Percentiles rank a stretch among this genome's conserved stretches.
Conservation (phyloP, 441 rosid species). For the Aleurites moluccanus region DNA sequence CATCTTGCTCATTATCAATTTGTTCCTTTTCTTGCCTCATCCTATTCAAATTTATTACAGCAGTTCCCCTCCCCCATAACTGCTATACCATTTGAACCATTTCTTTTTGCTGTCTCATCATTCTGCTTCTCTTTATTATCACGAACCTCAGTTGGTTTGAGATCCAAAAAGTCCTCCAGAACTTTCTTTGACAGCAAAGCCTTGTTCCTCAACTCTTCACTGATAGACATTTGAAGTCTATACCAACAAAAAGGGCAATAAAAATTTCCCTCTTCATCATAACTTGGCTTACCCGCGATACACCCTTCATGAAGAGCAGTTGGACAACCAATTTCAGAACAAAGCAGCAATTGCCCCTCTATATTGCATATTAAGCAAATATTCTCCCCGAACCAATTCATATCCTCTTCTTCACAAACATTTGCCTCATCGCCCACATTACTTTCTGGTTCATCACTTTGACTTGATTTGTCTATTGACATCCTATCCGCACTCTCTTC, state of each 20-base stretch:
- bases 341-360: constrained; percentile 1
- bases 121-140: background rate
- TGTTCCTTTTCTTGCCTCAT: background rate
- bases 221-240: background rate
- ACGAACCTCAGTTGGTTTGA: no score
- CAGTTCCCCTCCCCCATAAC: background rate
- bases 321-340: constrained; percentile 8
- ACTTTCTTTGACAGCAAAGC: background rate
- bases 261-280: constrained; percentile 12
- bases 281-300: background rate
- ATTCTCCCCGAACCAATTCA: background rate
- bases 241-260: constrained; percentile 18
- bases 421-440: background rate
- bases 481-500: background rate
- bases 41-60: background rate
- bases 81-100: background rate
- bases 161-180: background rate
- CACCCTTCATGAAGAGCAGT: constrained; percentile 14
- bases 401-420: background rate
- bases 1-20: background rate
- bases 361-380: constrained; percentile 6
- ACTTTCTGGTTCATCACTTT: background rate
- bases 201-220: background rate
- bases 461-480: background rate
- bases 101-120: background rate